Conservation (phyloP, 768 basidiomycete species). For the Pisolithus sp. region DNA sequence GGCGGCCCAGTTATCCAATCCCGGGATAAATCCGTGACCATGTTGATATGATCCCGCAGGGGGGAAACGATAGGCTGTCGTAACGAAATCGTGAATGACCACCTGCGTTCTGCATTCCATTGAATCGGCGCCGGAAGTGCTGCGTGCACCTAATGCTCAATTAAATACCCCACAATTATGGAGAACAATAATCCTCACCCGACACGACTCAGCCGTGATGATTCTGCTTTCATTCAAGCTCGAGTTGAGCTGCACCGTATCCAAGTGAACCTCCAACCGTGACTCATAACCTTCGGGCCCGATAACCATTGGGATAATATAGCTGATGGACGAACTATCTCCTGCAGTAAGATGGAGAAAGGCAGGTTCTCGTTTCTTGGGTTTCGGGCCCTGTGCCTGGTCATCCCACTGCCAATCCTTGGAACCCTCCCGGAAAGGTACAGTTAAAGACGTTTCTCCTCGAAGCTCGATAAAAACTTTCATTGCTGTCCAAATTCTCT, state of each 20-base stretch:
- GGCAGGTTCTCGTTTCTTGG: slow-evolving; percentile 56
- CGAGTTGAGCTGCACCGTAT: slow-evolving; percentile 69
- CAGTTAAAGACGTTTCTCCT: slow-evolving; percentile 66
- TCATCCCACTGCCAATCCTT: slow-evolving; percentile 98
- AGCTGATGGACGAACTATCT: slow-evolving; percentile 79
- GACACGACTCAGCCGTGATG: slow-evolving; percentile 69
- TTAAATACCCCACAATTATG: slow-evolving; percentile 8
- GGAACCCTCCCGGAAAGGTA: slow-evolving; percentile 90
- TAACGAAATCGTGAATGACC: slow-evolving; percentile 70
- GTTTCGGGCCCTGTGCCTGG: slow-evolving; percentile 38
- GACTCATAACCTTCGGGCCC: slow-evolving; percentile 71
- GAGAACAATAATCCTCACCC: slow-evolving; percentile 37
- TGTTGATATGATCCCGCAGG: slow-evolving; percentile 89
- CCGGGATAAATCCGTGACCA: slow-evolving; percentile 86
- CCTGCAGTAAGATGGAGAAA: slow-evolving; percentile 71
- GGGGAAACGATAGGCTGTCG: slow-evolving; percentile 69
- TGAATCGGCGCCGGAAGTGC: slow-evolving; percentile 73
- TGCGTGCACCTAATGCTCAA: slow-evolving; percentile 47
- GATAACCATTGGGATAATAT: slow-evolving; percentile 77
- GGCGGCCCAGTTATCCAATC: slow-evolving; percentile 88
- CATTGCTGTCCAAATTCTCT: slow-evolving; percentile 75
- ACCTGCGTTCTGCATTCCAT: slow-evolving; percentile 78
- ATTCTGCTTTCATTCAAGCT: slow-evolving; percentile 86
- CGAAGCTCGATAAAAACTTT: slow-evolving; percentile 77
- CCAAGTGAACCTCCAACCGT: slow-evolving; percentile 74